Conservation (phyloP, 371 early-diverging fungal genomes). For the Rhizopus sp. region DNA sequence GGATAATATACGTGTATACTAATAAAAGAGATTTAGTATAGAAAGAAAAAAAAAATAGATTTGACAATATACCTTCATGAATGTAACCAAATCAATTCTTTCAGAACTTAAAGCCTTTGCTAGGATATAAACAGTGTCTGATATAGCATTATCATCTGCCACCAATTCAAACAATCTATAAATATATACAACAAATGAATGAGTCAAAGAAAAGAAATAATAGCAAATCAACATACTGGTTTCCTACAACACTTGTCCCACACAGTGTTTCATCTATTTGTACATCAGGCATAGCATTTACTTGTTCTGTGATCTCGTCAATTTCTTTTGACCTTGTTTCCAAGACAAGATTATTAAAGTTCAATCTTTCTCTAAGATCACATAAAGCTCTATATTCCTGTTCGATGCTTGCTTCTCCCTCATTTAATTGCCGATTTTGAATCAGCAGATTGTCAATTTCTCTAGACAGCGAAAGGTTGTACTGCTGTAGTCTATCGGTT, state of each 20-base stretch:
- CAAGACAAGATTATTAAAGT: conserved; percentile 63
- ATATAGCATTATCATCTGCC: conserved; percentile 88
- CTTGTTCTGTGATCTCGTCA: conserved; percentile 50
- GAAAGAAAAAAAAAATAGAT: not conserved
- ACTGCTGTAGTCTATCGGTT: conserved; percentile 43
- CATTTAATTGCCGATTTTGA: conserved; percentile 62
- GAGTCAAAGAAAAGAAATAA: not conserved
- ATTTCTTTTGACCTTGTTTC: conserved; percentile 57
- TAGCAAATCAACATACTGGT: conserved; percentile 63
- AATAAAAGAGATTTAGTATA: not conserved
- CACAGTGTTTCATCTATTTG: conserved; percentile 69
- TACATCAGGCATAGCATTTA: conserved; percentile 64
- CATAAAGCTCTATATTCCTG: conserved; percentile 55
- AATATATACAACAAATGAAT: not conserved
- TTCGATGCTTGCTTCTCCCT: conserved; percentile 63
- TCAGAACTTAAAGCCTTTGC: conserved; percentile 77
- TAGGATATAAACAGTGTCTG: conserved; percentile 87
- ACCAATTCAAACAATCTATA: conserved; percentile 78
- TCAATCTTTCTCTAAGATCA: conserved; percentile 56
- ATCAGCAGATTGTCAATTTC: conserved; percentile 61
- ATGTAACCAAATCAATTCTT: conserved; percentile 63
- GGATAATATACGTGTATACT: conserved; percentile 78
- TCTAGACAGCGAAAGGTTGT: conserved; percentile 45
- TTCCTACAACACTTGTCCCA: conserved; percentile 70
- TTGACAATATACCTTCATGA: conserved; percentile 62